Conservation (phyloP, 768 basidiomycete genomes). For the Boletales sp. region DNA sequence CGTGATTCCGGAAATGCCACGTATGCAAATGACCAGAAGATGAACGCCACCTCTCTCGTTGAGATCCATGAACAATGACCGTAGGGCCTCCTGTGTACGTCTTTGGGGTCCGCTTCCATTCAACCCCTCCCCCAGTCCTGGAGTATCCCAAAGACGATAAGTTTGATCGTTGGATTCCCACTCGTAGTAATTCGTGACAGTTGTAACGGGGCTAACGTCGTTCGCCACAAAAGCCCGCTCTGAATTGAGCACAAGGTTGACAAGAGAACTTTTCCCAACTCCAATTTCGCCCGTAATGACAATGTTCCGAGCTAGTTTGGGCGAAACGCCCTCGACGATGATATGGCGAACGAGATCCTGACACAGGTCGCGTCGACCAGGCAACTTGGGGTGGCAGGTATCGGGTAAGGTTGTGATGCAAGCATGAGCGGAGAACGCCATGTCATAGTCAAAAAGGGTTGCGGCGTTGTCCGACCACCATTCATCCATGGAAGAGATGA, state of each 20-base stretch:
- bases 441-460: constrained; percentile 26
- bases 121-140: constrained; percentile 25
- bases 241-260: constrained; percentile 24
- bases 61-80: constrained; percentile 19
- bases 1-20: constrained; percentile 15
- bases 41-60: constrained; percentile 20
- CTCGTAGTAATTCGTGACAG: constrained; percentile 8
- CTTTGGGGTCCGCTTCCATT: constrained; percentile 15
- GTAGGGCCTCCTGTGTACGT: constrained; percentile 18
- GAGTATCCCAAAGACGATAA: constrained; percentile 30
- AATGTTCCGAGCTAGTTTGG: constrained; percentile 21
- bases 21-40: constrained; percentile 26
- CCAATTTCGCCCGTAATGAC: constrained; percentile 25
- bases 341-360: constrained; percentile 13
- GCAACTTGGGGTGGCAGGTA: constrained; percentile 17
- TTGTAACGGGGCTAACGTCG: constrained; percentile 18
- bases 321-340: constrained; percentile 17
- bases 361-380: constrained; percentile 17
- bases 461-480: constrained; percentile 38
- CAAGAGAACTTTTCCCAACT: constrained; percentile 27
- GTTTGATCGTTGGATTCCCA: constrained; percentile 6
- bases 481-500: constrained; percentile 28
- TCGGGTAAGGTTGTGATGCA: constrained; percentile 21
- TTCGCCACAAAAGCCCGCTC: constrained; percentile 17
- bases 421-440: constrained; percentile 29